Evolutionary conservation across 352 stramenopile species (phyloP), one percentile per base, ranked within the genome.

Genomic region (Phytophthora pini): DNA sequence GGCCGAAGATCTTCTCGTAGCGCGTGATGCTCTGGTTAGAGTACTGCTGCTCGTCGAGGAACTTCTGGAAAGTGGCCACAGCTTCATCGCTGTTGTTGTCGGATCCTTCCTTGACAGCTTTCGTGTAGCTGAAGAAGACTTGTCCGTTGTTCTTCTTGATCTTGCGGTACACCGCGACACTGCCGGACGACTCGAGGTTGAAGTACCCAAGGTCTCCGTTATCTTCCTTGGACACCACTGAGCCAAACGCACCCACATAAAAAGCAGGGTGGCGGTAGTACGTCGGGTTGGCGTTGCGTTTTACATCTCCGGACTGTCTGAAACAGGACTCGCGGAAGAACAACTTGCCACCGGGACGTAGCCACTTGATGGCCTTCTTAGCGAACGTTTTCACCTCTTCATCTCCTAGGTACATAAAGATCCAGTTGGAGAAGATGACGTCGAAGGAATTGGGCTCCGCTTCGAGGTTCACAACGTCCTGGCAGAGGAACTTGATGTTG

Each of bases 81-180:
- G 71, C 70, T 44, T 79, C 68, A 32, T 66, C 55, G 15, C 61
- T 58, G 22, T 58, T 55, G 34, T 46, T 40, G 2, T 46, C 11
- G 2, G 57, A 40, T 7, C 26, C 31, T 56, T 82, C 56, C 41
- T 86, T 90, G 44, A 80, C 41, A 4, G 75, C 53, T 55, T 92
- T 92, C 13, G 61, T 74, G 64, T 90, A 93, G 52, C 68, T 75
- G 54, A 92, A 93, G 66, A 77, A 91, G 12, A 93, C 74, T 49
- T 93, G 85, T 20, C 85, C 85, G 53, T 90, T 91, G 80, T 92
- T 93, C 56, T 91, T 88, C 79, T 93, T 93, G 58, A 90, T 56
- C 45, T 84, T 87, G 59, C 82, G 80, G 65, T 91, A 91, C 6
- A 87, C 79, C 1, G 70, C 61, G 48, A 94, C 70, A 48, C 72